Percentiles rank a stretch among this genome's conserved stretches.
Evolutionary conservation across 2,329 filamentous ascomycete species (phyloP).

Genomic region (Xylariaceae sp.): DNA sequence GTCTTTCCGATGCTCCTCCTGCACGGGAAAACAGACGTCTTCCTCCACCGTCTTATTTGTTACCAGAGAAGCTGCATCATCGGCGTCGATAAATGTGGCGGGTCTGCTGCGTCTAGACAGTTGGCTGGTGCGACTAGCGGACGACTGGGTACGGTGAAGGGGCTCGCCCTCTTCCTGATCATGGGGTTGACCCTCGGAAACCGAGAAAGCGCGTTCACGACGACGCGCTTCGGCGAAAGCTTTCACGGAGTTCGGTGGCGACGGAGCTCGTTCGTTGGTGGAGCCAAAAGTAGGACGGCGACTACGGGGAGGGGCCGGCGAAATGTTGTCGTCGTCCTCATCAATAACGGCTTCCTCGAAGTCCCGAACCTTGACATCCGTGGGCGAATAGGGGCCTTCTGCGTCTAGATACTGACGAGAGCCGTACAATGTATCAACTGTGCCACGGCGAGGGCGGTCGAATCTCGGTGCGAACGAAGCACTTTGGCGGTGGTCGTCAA

Average conservation of each 20-base stretch:
- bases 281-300: constrained; percentile 57
- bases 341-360: constrained; percentile 84
- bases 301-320: constrained; percentile 42
- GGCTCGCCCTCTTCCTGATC: constrained; percentile 47
- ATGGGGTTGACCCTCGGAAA: constrained; percentile 43
- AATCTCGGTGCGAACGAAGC: constrained; percentile 55
- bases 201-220: constrained; percentile 67
- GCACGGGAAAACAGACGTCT: constrained; percentile 84
- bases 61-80: constrained; percentile 58
- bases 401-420: constrained; percentile 42
- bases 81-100: constrained; percentile 52
- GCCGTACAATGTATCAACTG: constrained; percentile 66
- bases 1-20: constrained; percentile 61
- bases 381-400: constrained; percentile 38
- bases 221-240: constrained; percentile 90
- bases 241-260: constrained; percentile 94
- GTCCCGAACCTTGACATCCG: constrained; percentile 58
- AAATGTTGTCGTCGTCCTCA: constrained; percentile 57
- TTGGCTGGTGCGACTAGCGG: constrained; percentile 57
- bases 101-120: constrained; percentile 43
- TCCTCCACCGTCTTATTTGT: constrained; percentile 73
- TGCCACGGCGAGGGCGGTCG: constrained; percentile 63
- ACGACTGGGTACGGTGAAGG: constrained; percentile 67
- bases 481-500: constrained; percentile 83
- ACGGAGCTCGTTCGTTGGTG: constrained; percentile 61